A percentile compares a stretch with the other conserved stretches of the same genome.
phyloP scores from a whole-genome alignment of 345 rosid genomes.

The Euphorbia peplus region DNA sequence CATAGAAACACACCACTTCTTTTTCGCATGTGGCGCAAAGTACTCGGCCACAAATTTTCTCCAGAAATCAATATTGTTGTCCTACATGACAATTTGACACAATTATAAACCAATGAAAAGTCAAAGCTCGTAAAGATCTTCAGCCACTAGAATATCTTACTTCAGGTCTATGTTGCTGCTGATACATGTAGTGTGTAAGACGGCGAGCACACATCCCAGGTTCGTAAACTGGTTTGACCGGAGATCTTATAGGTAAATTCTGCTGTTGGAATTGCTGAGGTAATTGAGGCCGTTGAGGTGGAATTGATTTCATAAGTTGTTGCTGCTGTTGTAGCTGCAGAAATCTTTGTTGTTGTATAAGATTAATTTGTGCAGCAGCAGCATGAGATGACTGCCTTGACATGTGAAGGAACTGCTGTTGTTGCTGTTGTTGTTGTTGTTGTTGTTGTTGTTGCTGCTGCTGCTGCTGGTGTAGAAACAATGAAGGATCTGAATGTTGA shows the following conservation, averaged over 20 bases:
- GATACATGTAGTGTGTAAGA: slow-evolving; percentile 81
- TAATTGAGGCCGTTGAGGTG: slow-evolving; percentile 76
- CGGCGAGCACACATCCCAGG: slow-evolving; percentile 98
- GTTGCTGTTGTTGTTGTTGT: no score
- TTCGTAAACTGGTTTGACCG: slow-evolving; percentile 69
- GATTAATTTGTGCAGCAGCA: slow-evolving; percentile 61
- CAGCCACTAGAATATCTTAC: slow-evolving; percentile 39
- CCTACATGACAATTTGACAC: slow-evolving; percentile 47
- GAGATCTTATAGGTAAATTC: slow-evolving; percentile 65
- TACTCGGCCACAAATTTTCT: slow-evolving; percentile 89
- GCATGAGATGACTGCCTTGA: slow-evolving; percentile 83
- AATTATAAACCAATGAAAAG: slow-evolving; percentile 18
- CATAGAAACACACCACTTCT: slow-evolving; percentile 99
- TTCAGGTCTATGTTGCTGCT: slow-evolving; percentile 93
- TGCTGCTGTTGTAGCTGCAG: slow-evolving; percentile 80
- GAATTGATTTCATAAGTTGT: slow-evolving; percentile 76
- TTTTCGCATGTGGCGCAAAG: slow-evolving; percentile 91
- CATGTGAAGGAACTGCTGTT: slow-evolving; percentile 66
- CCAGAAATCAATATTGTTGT: slow-evolving; percentile 96
- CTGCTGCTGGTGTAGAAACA: slow-evolving; percentile 77
- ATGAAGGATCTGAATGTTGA: slow-evolving; percentile 68
- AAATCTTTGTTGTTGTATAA: slow-evolving; percentile 70
- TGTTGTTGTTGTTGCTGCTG: slow-evolving; percentile 65
- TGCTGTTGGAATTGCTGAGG: slow-evolving; percentile 82
- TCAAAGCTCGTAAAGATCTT: slow-evolving; percentile 14